phyloP scores from a whole-genome alignment of 257 asterid genomes.

The Parsonsia alboflavescens region DNA sequence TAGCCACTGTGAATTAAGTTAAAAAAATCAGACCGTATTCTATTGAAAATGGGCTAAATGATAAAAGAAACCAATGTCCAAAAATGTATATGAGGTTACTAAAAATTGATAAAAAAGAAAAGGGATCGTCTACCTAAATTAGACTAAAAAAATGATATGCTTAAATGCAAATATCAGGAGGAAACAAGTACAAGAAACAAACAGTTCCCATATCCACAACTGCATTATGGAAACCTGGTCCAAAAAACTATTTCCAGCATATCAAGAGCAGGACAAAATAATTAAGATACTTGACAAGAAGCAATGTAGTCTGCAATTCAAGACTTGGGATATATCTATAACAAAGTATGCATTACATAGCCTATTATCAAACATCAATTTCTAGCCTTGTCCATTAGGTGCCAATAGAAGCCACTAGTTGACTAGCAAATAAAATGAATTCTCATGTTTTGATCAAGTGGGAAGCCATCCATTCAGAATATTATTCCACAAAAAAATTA shows the following conservation, averaged over 20 bases:
- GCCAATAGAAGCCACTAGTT: background rate
- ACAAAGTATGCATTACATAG: background rate
- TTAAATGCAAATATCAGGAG: background rate
- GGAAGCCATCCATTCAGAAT: background rate
- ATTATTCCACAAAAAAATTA: constrained; percentile 6
- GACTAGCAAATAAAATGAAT: background rate
- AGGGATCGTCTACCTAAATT: background rate
- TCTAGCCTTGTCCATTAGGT: background rate
- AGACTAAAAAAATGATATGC: background rate
- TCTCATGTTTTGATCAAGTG: constrained; percentile 8
- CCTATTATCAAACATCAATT: background rate
- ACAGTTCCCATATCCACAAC: background rate
- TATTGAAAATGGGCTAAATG: background rate
- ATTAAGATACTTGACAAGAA: background rate
- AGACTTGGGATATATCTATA: background rate
- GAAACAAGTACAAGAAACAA: background rate
- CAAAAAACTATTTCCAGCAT: background rate
- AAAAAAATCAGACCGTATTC: constrained; percentile 1
- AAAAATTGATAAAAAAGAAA: background rate
- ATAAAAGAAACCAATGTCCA: background rate
- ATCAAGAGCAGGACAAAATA: background rate
- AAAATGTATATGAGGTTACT: background rate
- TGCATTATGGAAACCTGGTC: background rate
- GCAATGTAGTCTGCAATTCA: background rate
- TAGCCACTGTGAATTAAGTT: constrained; percentile 59